Evolutionary conservation across 257 asterid species (phyloP), one percentile per base, ranked within the genome.

Genomic region (Nicotiana obtusifolia): DNA sequence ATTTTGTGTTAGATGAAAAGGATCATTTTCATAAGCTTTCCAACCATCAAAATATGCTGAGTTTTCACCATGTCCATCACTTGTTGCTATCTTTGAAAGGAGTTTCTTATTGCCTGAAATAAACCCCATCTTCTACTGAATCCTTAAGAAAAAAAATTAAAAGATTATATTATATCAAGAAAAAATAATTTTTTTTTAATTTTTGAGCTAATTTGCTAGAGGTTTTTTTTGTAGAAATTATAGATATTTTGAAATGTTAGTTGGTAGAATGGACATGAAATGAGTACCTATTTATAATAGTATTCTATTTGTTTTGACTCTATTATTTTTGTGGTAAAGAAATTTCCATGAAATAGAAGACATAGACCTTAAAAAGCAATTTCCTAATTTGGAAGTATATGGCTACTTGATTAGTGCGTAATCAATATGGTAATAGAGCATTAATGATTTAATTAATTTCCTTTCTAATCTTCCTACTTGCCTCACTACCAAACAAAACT

Each of bases 1-100:
- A 16, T 82, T 82, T 35, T 60, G 8, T n/a, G 49, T 59, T 16
- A 30, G 15, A 73, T 71, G 84, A n/a, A 69, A 82, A 22, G 84
- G 84, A 44, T 82, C 64, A 56, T 60, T 73, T 68, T 82, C 84
- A 82, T 82, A 82, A 37, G 84, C 84, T 59, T 82, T 82, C 81
- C 84, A 82, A 17, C 84, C 84, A 69, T 69, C 84, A 82, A 82
- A 82, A 82, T 82, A 82, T 28, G 84, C 47, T 31, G 84, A 82
- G 28, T 82, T 73, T 82, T 82, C 84, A 7, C 84, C 84, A 82
- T 73, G 84, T 24, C 66, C 73, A 22, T 82, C 84, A 44, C 35
- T 56, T 4, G 35, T 59, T 59, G 84, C 81, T 26, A 82, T 52
- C 24, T 73, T 82, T 66, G 84, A 81, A 33, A 81, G 64, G 30